Percentiles rank a stretch among this genome's conserved stretches.
Evolutionary conservation across 345 rosid species (phyloP).

Genomic region (Eucalyptus polyanthemos): DNA sequence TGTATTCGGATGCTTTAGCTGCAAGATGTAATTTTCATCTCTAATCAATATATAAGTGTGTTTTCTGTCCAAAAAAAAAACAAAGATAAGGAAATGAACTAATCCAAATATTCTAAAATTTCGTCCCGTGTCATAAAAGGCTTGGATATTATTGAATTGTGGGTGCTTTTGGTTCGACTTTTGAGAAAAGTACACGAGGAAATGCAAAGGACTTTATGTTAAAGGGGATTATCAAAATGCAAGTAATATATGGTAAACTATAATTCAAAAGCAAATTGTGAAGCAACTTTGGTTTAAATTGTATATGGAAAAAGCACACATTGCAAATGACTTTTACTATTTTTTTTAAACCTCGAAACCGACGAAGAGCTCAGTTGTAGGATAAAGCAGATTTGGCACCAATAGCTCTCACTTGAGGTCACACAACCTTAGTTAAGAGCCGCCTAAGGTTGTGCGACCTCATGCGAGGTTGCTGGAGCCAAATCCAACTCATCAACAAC

Average conservation of each 20-base stretch:
- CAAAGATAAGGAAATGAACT: neutral
- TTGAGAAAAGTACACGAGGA: neutral
- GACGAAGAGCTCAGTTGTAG: rapidly evolving
- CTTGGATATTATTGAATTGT: neutral
- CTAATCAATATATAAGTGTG: no score
- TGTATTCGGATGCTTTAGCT: no score
- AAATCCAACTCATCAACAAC: neutral
- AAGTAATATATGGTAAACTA: neutral
- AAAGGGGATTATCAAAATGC: neutral
- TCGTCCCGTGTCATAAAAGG: neutral
- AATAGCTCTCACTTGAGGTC: neutral
- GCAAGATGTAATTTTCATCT: no score
- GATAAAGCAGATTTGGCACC: neutral
- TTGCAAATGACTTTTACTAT: neutral
- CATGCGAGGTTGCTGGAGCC: rapidly evolving
- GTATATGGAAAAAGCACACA: neutral
- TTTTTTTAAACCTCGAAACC: neutral
- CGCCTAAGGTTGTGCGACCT: neutral
- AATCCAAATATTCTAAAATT: neutral
- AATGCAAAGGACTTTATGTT: neutral
- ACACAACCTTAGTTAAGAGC: neutral
- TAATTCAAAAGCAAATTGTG: neutral
- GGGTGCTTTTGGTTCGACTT: neutral
- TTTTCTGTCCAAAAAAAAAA: neutral
- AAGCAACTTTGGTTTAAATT: neutral